A percentile compares a stretch with the other conserved stretches of the same genome.
Evolutionary conservation across 1,139 yeast species (phyloP).

Genomic region (Debaryomyces robertsiae): DNA sequence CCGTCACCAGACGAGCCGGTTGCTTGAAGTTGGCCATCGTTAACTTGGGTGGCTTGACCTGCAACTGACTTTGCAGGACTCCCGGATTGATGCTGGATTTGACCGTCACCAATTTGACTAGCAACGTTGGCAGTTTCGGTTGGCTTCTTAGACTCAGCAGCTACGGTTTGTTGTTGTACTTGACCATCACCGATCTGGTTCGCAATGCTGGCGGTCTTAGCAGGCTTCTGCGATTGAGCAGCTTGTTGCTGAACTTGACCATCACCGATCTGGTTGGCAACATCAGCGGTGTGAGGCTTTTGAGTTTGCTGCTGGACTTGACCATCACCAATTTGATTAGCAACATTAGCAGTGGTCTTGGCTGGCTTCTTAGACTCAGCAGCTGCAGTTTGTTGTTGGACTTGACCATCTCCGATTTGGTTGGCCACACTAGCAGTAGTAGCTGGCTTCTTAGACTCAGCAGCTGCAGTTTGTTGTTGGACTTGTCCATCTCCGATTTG

Average conservation of each 20-base stretch:
- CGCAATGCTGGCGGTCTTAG: slow-evolving; percentile 20
- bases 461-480: slow-evolving; percentile 29
- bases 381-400: slow-evolving; percentile 35
- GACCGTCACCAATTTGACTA: slow-evolving; percentile 29
- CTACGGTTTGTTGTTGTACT: slow-evolving; percentile 31
- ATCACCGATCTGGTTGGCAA: slow-evolving; percentile 13
- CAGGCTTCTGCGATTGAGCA: slow-evolving; percentile 52
- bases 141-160: slow-evolving; percentile 18
- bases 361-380: slow-evolving; percentile 18
- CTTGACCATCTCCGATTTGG: slow-evolving; percentile 33
- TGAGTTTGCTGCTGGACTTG: slow-evolving; percentile 20
- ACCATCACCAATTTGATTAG: slow-evolving; percentile 17
- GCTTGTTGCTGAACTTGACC: slow-evolving; percentile 17
- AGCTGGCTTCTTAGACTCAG: slow-evolving; percentile 19
- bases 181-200: slow-evolving; percentile 41
- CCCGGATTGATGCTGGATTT: slow-evolving; percentile 25
- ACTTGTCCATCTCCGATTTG: slow-evolving; percentile 42
- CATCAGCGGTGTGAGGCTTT: slow-evolving; percentile 28
- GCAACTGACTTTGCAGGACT: slow-evolving; percentile 21
- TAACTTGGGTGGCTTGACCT: slow-evolving; percentile 20
- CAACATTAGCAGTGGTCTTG: slow-evolving; percentile 19
- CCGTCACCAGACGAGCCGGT: slow-evolving; percentile 10
- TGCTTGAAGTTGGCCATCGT: slow-evolving; percentile 35
- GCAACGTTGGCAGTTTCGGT: slow-evolving; percentile 20
- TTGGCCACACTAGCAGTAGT: slow-evolving; percentile 17